Conservation (phyloP, 441 rosid genomes). For the Aquilaria agallochum region DNA sequence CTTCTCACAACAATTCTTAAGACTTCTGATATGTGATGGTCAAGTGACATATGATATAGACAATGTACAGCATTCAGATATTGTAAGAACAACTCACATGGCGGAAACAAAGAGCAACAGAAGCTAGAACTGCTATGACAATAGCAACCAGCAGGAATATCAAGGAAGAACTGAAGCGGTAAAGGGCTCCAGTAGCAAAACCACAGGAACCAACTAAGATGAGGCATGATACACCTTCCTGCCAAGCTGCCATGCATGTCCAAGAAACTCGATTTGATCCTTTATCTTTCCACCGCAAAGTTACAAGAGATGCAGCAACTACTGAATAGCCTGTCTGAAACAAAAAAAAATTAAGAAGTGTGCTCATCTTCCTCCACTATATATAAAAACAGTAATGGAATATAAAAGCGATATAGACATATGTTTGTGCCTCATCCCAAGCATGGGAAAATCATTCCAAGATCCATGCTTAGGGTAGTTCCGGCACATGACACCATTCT, state of each 20-base stretch:
- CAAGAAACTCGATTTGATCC: slow-evolving; percentile 38
- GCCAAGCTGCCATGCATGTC: slow-evolving; percentile 54
- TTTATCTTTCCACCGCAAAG: slow-evolving; percentile 79
- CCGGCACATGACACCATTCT: too few species aligned
- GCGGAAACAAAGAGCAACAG: slow-evolving; percentile 54
- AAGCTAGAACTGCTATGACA: slow-evolving; percentile 50
- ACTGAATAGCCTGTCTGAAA: slow-evolving; percentile 97
- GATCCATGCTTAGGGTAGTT: too few species aligned
- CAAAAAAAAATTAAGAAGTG: slow-evolving; percentile 16
- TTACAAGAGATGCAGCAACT: slow-evolving; percentile 88
- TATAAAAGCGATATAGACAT: too few species aligned
- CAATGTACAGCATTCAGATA: not conserved
- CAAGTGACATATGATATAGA: not conserved
- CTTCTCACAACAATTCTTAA: not conserved
- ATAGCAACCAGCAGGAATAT: slow-evolving; percentile 42
- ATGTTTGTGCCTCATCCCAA: too few species aligned
- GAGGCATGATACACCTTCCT: slow-evolving; percentile 80
- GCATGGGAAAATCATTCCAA: too few species aligned
- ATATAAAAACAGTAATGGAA: too few species aligned
- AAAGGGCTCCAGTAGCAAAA: slow-evolving; percentile 60
- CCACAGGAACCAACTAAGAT: slow-evolving; percentile 72
- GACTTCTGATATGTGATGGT: too few species aligned
- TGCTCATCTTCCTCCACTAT: not conserved
- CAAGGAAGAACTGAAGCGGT: slow-evolving; percentile 55
- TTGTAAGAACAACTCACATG: slow-evolving; percentile 41